These are phyloP conservation scores for Coix lacrymajobi DNA, from an alignment of 176 grass and related monocot genomes.

Conservation along the genomic window DNA sequence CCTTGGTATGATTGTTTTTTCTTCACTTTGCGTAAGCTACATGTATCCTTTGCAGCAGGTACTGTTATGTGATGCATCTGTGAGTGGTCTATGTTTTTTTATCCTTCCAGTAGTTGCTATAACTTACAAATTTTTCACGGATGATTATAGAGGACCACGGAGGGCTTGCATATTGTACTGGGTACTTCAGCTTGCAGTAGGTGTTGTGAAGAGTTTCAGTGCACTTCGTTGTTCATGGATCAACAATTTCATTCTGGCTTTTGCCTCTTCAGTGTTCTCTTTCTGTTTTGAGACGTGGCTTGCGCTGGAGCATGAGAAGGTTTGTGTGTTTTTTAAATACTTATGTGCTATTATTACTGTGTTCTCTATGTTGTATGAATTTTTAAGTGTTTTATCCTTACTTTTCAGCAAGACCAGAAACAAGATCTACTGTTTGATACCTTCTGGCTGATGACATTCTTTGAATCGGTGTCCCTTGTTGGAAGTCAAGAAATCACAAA, in stretches of 20 bases:
- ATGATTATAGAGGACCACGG: conserved; percentile 58
- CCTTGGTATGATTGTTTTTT: neutral
- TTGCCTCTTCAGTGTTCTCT: conserved; percentile 82
- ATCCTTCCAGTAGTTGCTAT: conserved; percentile 8
- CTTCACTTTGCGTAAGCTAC: neutral
- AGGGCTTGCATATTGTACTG: conserved; percentile 68
- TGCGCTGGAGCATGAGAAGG: conserved; percentile 88
- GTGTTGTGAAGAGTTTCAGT: conserved; percentile 53
- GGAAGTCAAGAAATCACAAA: conserved; percentile 85
- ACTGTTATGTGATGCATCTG: neutral
- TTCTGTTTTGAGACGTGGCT: conserved; percentile 92
- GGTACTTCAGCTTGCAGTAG: conserved; percentile 65
- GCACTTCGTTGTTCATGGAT: conserved; percentile 63
- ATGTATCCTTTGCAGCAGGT: neutral
- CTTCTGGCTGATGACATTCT: conserved; percentile 93
- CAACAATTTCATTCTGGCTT: conserved; percentile 52
- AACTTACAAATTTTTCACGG: neutral
- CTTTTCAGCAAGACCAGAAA: conserved; percentile 89
- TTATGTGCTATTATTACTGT: neutral
- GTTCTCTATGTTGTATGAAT: neutral
- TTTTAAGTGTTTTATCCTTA: conserved; percentile 20
- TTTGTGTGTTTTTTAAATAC: conserved; percentile 28
- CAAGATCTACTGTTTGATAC: conserved; percentile 73
- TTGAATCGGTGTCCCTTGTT: conserved; percentile 74
- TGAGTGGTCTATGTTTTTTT: neutral